These are phyloP conservation scores for Hypomontagnella monticulosa DNA, from an alignment of 495 filamentous ascomycete genomes.

Conservation along the genomic window DNA sequence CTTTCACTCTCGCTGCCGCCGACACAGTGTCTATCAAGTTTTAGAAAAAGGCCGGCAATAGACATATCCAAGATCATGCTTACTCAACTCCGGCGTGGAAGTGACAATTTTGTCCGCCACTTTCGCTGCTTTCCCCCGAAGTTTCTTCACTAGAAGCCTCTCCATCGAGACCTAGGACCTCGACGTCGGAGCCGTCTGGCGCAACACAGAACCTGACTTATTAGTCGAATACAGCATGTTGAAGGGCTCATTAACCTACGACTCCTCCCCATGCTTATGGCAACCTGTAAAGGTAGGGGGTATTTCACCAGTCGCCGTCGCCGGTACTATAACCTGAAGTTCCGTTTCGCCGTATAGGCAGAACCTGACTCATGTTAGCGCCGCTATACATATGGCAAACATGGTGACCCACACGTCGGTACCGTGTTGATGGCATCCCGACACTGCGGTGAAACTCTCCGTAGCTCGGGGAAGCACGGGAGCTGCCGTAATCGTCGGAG, in stretches of 20 bases:
- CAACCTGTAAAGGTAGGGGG: constrained; percentile 63
- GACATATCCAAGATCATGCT: constrained; percentile 10
- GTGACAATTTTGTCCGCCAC: constrained; percentile 59
- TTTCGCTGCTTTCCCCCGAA: constrained; percentile 3
- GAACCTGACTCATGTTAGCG: constrained; percentile 35
- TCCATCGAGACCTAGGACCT: constrained; percentile 31
- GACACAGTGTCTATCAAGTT: constrained; percentile 54
- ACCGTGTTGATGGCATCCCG: constrained; percentile 54
- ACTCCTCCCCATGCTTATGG: constrained; percentile 57
- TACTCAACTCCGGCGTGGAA: constrained; percentile 75
- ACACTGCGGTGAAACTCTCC: constrained; percentile 44
- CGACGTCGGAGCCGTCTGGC: constrained; percentile 53
- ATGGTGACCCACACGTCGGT: constrained; percentile 45
- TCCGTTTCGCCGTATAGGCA: constrained; percentile 54
- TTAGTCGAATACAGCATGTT: background rate
- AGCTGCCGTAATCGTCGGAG: background rate
- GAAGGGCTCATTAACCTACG: constrained; percentile 46
- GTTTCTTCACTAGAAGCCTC: constrained; percentile 40
- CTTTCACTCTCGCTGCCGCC: constrained; percentile 49
- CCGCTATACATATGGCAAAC: background rate
- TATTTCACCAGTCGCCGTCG: constrained; percentile 55
- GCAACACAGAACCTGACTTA: constrained; percentile 52
- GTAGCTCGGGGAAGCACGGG: constrained; percentile 11
- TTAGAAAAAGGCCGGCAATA: constrained; percentile 1
- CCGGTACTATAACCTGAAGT: constrained; percentile 54